A percentile compares a stretch with the other conserved stretches of the same genome.
phyloP scores from a whole-genome alignment of 805 yeast species.

The Isabelozyma rhagii region DNA sequence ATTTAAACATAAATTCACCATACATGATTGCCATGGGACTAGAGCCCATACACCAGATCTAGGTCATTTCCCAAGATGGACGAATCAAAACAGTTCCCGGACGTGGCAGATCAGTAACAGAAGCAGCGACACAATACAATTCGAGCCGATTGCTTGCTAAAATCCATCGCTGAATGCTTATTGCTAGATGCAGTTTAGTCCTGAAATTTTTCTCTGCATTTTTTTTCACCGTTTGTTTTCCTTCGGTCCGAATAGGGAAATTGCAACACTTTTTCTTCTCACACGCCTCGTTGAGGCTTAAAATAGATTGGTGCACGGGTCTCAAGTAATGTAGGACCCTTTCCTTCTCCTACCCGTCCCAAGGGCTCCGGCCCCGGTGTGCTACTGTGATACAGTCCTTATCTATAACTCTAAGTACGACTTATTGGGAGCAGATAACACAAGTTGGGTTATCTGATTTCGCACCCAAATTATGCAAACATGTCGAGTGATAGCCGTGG shows the following conservation, averaged over 20 bases:
- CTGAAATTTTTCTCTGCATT: not conserved
- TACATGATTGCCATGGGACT: too few species aligned
- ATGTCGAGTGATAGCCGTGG: conserved; percentile 62
- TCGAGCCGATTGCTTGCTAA: not conserved
- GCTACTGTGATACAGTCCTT: too few species aligned
- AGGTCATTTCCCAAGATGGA: not conserved
- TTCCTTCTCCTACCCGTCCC: too few species aligned
- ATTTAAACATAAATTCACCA: too few species aligned
- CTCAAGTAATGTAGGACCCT: too few species aligned
- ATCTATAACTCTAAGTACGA: too few species aligned
- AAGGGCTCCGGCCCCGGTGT: too few species aligned
- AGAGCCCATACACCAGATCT: too few species aligned
- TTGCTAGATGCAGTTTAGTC: too few species aligned
- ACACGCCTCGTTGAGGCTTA: not conserved
- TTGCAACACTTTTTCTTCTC: not conserved
- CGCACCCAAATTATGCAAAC: conserved; percentile 46
- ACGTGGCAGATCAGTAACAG: too few species aligned
- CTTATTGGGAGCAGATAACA: conserved; percentile 15
- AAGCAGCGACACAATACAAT: too few species aligned
- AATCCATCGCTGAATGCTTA: not conserved
- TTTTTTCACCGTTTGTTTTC: not conserved
- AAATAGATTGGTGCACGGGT: not conserved
- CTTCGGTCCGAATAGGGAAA: not conserved
- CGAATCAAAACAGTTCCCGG: not conserved
- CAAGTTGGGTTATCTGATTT: conserved; percentile 11